These are phyloP conservation scores for Ophiosphaerella narmari DNA, from an alignment of 2,329 filamentous ascomycete species.

Conservation along the genomic window DNA sequence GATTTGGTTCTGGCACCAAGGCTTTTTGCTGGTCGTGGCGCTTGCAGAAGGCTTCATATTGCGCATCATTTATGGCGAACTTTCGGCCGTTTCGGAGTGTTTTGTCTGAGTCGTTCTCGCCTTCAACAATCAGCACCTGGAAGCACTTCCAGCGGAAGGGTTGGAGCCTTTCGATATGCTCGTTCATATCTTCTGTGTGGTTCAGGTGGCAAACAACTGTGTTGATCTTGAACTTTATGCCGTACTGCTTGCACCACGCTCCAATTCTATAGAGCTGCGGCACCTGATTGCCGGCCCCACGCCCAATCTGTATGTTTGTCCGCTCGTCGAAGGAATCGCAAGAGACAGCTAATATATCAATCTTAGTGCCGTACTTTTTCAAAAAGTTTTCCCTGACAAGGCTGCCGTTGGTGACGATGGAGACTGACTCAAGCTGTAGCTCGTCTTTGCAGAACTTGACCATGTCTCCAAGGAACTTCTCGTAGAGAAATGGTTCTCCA, in stretches of 20 bases:
- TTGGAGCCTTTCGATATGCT: conserved; percentile 43
- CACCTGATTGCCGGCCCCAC: conserved; percentile 49
- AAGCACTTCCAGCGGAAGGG: conserved; percentile 63
- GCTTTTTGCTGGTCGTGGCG: conserved; percentile 47
- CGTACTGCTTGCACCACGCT: conserved; percentile 52
- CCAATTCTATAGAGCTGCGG: conserved; percentile 50
- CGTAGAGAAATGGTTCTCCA: conserved; percentile 60
- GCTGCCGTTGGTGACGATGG: conserved; percentile 61
- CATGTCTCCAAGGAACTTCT: conserved; percentile 50
- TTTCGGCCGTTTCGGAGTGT: conserved; percentile 42
- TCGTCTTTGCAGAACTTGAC: conserved; percentile 55
- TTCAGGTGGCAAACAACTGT: conserved; percentile 59
- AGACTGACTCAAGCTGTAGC: conserved; percentile 56
- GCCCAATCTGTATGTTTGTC: conserved; percentile 59
- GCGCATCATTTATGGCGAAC: conserved; percentile 54
- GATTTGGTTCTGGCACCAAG: conserved; percentile 54
- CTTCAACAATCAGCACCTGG: conserved; percentile 58
- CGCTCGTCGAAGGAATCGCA: conserved; percentile 60
- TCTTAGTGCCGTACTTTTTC: conserved; percentile 46
- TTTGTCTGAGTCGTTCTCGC: conserved; percentile 56
- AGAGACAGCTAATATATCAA: conserved; percentile 61
- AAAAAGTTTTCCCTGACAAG: conserved; percentile 53
- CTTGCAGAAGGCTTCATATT: conserved; percentile 54
- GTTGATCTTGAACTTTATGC: conserved; percentile 63
- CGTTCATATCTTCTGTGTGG: conserved; percentile 51